These are phyloP conservation scores for Vaccinium macrocarpon DNA, from an alignment of 148 eudicot species.

Conservation along the genomic window DNA sequence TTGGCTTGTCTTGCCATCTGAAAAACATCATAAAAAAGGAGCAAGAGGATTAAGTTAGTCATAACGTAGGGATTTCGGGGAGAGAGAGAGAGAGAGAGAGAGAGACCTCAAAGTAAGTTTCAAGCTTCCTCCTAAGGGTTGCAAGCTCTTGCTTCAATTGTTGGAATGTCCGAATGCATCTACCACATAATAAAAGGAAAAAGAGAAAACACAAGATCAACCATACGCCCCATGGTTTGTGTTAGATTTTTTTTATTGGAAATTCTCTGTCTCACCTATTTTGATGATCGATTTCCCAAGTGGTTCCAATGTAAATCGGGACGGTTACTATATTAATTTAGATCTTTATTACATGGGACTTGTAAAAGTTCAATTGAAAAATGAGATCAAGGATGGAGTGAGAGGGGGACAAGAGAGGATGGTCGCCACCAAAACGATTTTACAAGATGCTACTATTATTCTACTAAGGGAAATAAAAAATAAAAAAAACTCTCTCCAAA, in stretches of 20 bases:
- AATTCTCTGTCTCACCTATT: too few species aligned
- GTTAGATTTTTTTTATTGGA: background rate
- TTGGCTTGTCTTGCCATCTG: conserved; percentile 22
- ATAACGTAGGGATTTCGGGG: too few species aligned
- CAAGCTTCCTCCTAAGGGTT: conserved; percentile 59
- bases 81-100: background rate
- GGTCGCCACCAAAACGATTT: too few species aligned
- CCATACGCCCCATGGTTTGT: background rate
- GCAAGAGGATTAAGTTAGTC: background rate
- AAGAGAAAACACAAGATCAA: background rate
- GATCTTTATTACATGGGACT: background rate
- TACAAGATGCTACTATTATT: too few species aligned
- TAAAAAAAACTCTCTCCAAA: too few species aligned
- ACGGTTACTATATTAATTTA: background rate
- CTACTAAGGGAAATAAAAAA: too few species aligned
- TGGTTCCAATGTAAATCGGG: too few species aligned
- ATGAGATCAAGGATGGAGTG: background rate
- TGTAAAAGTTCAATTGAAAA: background rate
- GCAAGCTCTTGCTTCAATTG: conserved; percentile 62
- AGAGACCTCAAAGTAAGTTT: conserved; percentile 54
- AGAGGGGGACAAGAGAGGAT: too few species aligned
- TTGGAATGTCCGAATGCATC: conserved; percentile 64
- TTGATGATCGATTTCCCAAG: too few species aligned
- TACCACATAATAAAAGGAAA: conserved; percentile 16
- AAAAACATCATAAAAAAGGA: background rate